Conservation (phyloP, 257 asterid genomes). For the Przewalskia tangutica region DNA sequence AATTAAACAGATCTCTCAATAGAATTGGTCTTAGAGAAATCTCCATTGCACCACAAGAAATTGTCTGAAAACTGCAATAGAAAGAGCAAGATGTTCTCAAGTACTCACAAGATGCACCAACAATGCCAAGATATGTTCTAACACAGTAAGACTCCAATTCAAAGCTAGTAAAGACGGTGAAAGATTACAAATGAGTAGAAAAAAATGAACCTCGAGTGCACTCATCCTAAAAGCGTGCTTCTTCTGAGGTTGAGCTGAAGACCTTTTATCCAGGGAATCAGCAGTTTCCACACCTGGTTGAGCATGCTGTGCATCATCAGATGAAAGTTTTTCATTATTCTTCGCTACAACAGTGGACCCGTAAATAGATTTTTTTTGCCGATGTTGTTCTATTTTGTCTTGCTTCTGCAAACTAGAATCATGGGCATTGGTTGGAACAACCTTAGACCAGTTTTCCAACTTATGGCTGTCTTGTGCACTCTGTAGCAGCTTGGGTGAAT, state of each 20-base stretch:
- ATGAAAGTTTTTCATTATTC: constrained; percentile 11
- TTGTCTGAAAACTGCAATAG: neutral
- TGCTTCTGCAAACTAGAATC: constrained; percentile 18
- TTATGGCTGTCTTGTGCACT: constrained; percentile 25
- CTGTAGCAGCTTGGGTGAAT: constrained; percentile 37
- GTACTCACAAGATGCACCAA: neutral
- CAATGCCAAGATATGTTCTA: neutral
- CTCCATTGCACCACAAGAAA: neutral
- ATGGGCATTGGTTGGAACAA: constrained; percentile 15
- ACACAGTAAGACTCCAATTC: neutral
- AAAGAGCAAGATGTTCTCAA: neutral
- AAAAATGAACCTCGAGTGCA: constrained; percentile 31
- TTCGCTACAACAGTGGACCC: constrained; percentile 11
- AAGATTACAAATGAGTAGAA: neutral
- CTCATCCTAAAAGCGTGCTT: constrained; percentile 61
- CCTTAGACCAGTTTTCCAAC: constrained; percentile 25
- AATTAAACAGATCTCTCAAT: neutral
- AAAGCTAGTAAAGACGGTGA: neutral
- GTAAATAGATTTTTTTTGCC: constrained; percentile 11
- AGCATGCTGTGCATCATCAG: constrained; percentile 15
- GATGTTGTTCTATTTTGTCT: constrained; percentile 23
- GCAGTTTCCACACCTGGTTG: neutral
- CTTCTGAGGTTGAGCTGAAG: constrained; percentile 36
- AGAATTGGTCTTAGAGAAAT: neutral
- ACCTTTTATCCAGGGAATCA: constrained; percentile 21